phyloP scores from a whole-genome alignment of 345 rosid species.

The Arabidopsis thaliana region DNA sequence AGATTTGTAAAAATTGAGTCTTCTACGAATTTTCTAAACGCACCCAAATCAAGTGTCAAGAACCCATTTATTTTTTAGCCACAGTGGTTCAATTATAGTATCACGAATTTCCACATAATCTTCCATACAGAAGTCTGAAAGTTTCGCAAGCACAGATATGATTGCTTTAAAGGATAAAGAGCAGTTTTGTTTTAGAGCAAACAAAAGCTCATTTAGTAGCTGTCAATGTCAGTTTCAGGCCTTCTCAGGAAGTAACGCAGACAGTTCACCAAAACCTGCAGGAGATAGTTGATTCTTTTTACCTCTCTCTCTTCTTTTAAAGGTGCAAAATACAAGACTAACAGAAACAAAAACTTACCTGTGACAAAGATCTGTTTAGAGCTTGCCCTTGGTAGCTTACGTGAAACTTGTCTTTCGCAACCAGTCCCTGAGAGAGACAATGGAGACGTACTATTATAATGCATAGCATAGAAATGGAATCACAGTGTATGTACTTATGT shows the following conservation, averaged over 20 bases:
- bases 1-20: no score
- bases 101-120: constrained; percentile 18
- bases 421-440: constrained; percentile 66
- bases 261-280: constrained; percentile 78
- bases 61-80: constrained; percentile 23
- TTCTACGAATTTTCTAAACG: no score
- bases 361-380: constrained; percentile 68
- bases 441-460: background rate
- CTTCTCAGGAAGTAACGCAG: constrained; percentile 89
- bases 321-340: background rate
- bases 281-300: constrained; percentile 15
- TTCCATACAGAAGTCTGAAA: constrained; percentile 20
- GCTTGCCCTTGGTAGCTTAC: constrained; percentile 96
- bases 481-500: constrained; percentile 6
- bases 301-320: background rate
- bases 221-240: constrained; percentile 90
- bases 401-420: constrained; percentile 92
- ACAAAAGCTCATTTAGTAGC: constrained; percentile 52
- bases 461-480: background rate
- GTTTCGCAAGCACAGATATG: constrained; percentile 11
- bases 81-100: constrained; percentile 20
- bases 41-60: background rate
- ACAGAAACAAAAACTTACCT: constrained; percentile 51
- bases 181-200: background rate
- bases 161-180: background rate